Conservation (phyloP, 345 rosid species). For the Viola odorata region DNA sequence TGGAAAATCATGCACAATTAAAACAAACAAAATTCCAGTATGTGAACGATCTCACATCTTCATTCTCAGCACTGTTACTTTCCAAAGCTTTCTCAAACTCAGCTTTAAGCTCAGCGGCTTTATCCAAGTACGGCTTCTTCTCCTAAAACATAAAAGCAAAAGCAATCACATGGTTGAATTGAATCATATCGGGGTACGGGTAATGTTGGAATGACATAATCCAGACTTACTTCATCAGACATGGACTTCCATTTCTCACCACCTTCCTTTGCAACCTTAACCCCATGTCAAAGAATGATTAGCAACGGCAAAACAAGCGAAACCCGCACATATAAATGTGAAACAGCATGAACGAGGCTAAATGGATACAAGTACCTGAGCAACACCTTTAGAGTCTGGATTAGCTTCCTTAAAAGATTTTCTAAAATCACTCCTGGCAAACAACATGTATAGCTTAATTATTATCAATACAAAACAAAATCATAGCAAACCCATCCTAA, state of each 20-base stretch:
- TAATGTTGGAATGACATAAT: background rate
- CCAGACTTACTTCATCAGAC: constrained; percentile 62
- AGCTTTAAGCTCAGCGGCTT: constrained; percentile 70
- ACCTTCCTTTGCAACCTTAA: constrained; percentile 67
- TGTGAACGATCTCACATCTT: constrained; percentile 15
- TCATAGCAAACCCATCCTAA: too few relatives aligned
- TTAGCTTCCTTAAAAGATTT: constrained; percentile 53
- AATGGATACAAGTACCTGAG: constrained; percentile 23
- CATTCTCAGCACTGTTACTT: constrained; percentile 23
- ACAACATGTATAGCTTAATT: background rate
- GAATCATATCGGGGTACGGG: too few relatives aligned
- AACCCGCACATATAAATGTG: too few relatives aligned
- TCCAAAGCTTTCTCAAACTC: constrained; percentile 46
- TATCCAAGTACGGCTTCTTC: constrained; percentile 63
- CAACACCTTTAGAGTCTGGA: constrained; percentile 47
- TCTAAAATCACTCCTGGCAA: constrained; percentile 69
- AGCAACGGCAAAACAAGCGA: background rate
- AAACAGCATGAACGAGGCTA: background rate
- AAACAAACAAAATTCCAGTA: background rate
- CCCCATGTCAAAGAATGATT: background rate
- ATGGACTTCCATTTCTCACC: constrained; percentile 82
- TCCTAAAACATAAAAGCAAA: constrained; percentile 34
- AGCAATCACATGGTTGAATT: too few relatives aligned
- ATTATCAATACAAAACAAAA: background rate
- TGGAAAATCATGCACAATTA: background rate